Evolutionary conservation across 2,329 filamentous ascomycete genomes (phyloP), one percentile per base, ranked within the genome.

Genomic region (Helminthosporium solani): DNA sequence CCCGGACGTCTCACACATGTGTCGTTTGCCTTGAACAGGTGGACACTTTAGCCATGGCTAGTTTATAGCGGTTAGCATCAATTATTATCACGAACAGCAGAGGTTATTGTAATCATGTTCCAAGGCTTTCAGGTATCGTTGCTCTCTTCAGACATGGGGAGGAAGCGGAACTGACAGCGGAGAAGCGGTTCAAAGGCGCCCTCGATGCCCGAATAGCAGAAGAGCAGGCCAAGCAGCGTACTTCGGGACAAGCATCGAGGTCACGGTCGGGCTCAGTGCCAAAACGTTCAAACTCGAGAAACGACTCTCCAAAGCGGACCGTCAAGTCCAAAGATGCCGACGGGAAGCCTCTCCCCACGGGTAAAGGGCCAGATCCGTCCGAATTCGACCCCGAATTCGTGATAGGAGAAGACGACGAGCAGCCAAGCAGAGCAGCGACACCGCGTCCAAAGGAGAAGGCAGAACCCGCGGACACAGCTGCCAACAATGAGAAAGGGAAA

Each of bases 181-280:
- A 37, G 46, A 49, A 94, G 87, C 83, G 88, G 76, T 77, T 95
- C 60, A 88, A 89, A 74, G 88, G 86, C 62, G 87, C 87, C 49
- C 90, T 95, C 68, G 88, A 95, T 68, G 84, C 85, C 61, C 86
- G 86, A 62, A 94, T 96, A 63, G 88, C 90, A 62, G 90, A 96
- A 74, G 91, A 96, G 73, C 89, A 95, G 72, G 87, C 89, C 47
- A 86, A 88, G 47, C 87, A 90, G 66, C 81, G 81, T 63, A 71
- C 76, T 43, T 52, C 57, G 8, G 48, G 40, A 58, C 73, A 33
- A 61, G 76, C 52, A 67, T 78, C 58, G 7, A 73, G 60, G 61
- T 69, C 62, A 69, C 73, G 48, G 63, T 74, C 70, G 50, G 75
- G 61, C 56, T 70, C 78, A 44, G 65, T 74, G 50, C 68, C 76